Evolutionary conservation across 1,284 basidiomycete genomes (phyloP), one percentile per base, ranked within the genome.

Genomic region (Moesziomyces antarcticus): DNA sequence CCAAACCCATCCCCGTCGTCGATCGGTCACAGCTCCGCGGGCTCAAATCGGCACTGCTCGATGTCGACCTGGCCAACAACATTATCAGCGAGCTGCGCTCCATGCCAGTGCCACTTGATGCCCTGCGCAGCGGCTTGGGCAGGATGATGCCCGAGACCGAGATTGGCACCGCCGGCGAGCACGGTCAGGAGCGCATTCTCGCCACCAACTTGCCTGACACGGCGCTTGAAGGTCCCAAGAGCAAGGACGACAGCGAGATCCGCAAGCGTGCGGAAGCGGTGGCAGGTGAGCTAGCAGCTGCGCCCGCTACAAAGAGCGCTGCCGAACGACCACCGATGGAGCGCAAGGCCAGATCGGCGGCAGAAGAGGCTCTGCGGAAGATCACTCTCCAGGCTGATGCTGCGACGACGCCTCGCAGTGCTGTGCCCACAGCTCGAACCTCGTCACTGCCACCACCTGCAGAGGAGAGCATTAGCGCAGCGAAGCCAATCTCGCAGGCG

Each of bases 1-100:
- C 56, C 14, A 57, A 57, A 27, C 50, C 71, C 2, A 56, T 73
- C 6, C 62, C 73, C 5, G 51, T 62, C 1, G 59, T 72, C 14
- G 55, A 66, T 14, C 41, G 52, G n/a, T 72, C 73, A 5, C 72
- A 81, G 57, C 60, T 80, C 8, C 56, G 55, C 33, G 66, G 59
- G 0, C 75, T 81, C 48, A 81, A 81, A 40, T 68, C 65, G 20
- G 79, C 79, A 1, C 45, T 81, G 46, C 54, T 81, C 24, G 74
- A 81, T 50, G 55, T 55, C 11, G 63, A 79, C 30, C 20, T 66
- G 16, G 79, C 79, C 41, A 78, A 77, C 55, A 71, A 63, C 35
- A 80, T 81, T 58, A 80, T 81, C 58, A 75, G 59, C 35, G 66
- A 79, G 48, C 70, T 81, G 22, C 57, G 79, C 5, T 37, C 60